Percentiles rank a stretch among this genome's conserved stretches.
phyloP scores from a whole-genome alignment of 306 rosid genomes.

The Cucurbita moschata region DNA sequence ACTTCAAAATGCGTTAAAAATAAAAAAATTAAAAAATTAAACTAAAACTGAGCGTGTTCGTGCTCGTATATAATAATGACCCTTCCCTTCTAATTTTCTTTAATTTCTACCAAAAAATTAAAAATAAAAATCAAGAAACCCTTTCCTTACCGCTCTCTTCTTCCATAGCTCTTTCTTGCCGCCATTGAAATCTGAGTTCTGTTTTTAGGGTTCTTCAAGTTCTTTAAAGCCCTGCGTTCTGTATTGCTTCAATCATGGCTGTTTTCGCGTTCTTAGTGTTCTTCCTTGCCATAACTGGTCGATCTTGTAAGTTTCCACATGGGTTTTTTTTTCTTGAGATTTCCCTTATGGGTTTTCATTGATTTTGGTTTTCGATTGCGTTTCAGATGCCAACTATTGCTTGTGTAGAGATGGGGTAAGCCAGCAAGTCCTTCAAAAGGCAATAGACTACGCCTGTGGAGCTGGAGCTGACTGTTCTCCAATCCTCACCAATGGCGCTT shows the following conservation, averaged over 20 bases:
- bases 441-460: conserved; percentile 92
- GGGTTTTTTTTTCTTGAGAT: neutral
- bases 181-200: neutral
- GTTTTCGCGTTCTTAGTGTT: conserved; percentile 23
- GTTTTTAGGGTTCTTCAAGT: conserved; percentile 4
- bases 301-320: conserved; percentile 39
- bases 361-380: too few species aligned
- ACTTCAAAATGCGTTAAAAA: neutral
- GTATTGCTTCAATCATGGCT: conserved; percentile 19
- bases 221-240: neutral
- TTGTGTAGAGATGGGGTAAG: conserved; percentile 64
- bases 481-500: conserved; percentile 48
- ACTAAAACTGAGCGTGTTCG: neutral
- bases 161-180: neutral
- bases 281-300: conserved; percentile 27
- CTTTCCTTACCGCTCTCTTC: neutral
- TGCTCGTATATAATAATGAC: conserved; percentile 1
- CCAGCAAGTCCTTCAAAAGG: conserved; percentile 52
- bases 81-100: neutral
- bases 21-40: too few species aligned
- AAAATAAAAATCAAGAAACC: neutral
- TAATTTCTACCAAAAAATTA: neutral
- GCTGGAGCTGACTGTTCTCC: conserved; percentile 84
- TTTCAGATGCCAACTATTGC: conserved; percentile 61
- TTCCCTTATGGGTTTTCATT: neutral